Base-by-base conservation (phyloP, 768 basidiomycete genomes). In the Cystofilobasidium capitatum region DNA sequence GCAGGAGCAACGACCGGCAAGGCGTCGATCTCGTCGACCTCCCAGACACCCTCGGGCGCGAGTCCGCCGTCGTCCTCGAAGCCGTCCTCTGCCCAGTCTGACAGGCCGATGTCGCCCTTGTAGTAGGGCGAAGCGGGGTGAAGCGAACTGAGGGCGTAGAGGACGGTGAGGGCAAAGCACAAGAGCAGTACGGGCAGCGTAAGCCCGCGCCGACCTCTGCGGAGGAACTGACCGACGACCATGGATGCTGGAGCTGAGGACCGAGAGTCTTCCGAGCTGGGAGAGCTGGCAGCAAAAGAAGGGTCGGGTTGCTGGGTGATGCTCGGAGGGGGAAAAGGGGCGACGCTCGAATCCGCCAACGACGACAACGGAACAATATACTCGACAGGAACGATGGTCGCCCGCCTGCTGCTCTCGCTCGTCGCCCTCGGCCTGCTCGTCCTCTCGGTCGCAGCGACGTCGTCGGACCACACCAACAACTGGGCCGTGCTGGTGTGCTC, bases 401-500 rank as follows among this genome's bases (percentile, higher is more conserved):
- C 10, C 16, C n/a, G 20, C 10, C 20, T 35, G 20, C 9, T 29
- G 26, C 29, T 65, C 54, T 12, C 55, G 1, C 33, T 65, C 3
- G 2, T 65, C 17, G 57, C 31, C 16, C 33, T 54, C 5, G 39
- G 29, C 54, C 35, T 58, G 54, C 51, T 13, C 54, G 35, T 3
- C 12, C 26, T 33, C 54, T 14, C 10, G n/a, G n/a, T n/a, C n/a
- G n/a, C n/a, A n/a, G n/a, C n/a, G n/a, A n/a, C 64, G 31, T 39
- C 49, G 7, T 69, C 67, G 75, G 79, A 8, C 91, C 68, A 96
- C 75, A 96, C 94, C 8, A 99, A 98, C 75, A 98, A 98, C 76
- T 99, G 96, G 96, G 96, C 96, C 1, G 93, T 99, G 7, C 80
- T 98, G 40, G 93, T 98, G 5, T 93, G 89, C 73, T 83, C 96